Evolutionary conservation across 1,284 basidiomycete genomes (phyloP), one percentile per base, ranked within the genome.

Genomic region (Cryptococcus depauperatus): DNA sequence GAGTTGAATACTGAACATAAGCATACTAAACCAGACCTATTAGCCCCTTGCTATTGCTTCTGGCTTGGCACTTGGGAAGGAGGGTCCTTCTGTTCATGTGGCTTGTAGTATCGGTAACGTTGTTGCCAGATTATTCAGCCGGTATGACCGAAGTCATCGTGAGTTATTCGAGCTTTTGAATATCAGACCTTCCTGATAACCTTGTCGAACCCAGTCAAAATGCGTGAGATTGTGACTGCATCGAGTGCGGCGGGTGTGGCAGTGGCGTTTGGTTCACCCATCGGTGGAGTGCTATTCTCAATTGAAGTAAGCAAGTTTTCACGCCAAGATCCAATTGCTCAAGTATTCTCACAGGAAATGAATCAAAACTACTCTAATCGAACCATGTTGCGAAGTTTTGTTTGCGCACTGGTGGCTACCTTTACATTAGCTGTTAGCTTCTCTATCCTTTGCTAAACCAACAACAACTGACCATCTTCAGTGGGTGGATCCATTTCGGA

Each of bases 401-500:
- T 98, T 59, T 98, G 95, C 69, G 95, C 95, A 11, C 74, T 99
- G 43, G 85, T 96, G 21, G 93, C 95, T 3, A 97, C 93, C 0
- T 89, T 97, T 54, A 93, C 92, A 0, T 75, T 99, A 25, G 86
- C 92, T 29, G 90, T 92, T 52, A 59, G 86, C 77, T 23, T 11
- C 9, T 2, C 10, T n/a, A 4, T 28, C 14, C 11, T n/a, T 21
- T 35, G 3, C 16, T 44, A 37, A 47, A 46, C 55, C 16, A 13
- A 14, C 11, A 9, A 28, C 21, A 11, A 27, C 22, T 21, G 4
- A 21, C 25, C 18, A 9, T 41, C 10, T 14, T 7, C 55, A 91
- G 84, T 86, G 87, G 3, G 92, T 99, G 85, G 97, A 98, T 64
- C 95, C 95, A 1, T 99, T 91, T 74, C 79, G 92, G 22, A 98